Base-by-base conservation (phyloP, 768 basidiomycete genomes). In the Russula abietina region DNA sequence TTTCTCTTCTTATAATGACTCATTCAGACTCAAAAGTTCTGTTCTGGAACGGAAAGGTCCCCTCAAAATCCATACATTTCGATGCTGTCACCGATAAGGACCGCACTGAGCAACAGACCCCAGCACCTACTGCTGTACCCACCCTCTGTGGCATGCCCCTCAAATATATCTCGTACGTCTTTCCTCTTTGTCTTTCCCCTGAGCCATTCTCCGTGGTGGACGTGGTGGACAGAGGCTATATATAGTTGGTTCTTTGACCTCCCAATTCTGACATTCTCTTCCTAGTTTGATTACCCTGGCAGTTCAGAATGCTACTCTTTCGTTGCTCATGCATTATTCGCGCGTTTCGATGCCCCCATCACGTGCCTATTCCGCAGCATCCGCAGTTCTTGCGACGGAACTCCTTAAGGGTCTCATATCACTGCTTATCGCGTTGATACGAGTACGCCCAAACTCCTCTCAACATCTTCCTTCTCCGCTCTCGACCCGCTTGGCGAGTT, bases 261-360 rank as follows among this genome's bases (percentile, higher is more conserved):
- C n/a, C n/a, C n/a, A n/a, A n/a, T 55, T 32, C 38, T 63, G 36
- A 63, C 55, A 50, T 36, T 19, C 64, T 59, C 46, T 36, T 48
- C 45, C n/a, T 70, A 91, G 89, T 56, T 80, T 91, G 60, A 79
- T 90, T 62, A 89, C 87, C n/a, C 81, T 94, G 72, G 92, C 92
- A 55, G 82, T 93, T 55, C 95, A 98, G 77, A 98, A 98, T 76
- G 93, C 93, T 24, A 77, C 85, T 60, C 73, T 98, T 60, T 90
- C 93, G 38, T 84, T 98, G 73, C 88, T 98, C 73, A 95, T 98
- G 91, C 94, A 97, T 78, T 91, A 96, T 75, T 97, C 96, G 43
- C 86, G 94, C 66, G 87, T 91, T 57, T 87, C 89, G 11, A 83
- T 85, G 19, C 79, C 90, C 2, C 83, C 89, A 0, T 84, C 86